Percentiles rank a stretch among this genome's conserved stretches.
Evolutionary conservation across 2,329 filamentous ascomycete genomes (phyloP).

Genomic region (Aschersonia sp.): DNA sequence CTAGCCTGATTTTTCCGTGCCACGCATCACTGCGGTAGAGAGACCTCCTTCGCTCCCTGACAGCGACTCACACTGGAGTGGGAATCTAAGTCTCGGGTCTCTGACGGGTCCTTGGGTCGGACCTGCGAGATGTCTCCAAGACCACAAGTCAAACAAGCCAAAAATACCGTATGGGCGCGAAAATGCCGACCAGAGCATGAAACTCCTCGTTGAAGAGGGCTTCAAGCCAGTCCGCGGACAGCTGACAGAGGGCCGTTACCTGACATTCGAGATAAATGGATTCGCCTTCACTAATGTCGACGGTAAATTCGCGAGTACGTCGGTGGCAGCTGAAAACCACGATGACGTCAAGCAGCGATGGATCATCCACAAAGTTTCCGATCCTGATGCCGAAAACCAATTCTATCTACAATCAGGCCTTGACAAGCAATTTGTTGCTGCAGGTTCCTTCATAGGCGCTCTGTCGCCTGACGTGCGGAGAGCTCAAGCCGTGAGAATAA

Average conservation of each 20-base stretch:
- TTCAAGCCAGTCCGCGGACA: conserved; percentile 36
- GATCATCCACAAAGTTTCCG: conserved; percentile 26
- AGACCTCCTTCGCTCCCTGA: conserved; percentile 3
- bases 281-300: conserved; percentile 21
- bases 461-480: conserved; percentile 3
- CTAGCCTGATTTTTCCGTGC: conserved; percentile 5
- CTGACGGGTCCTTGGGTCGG: conserved; percentile 8
- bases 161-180: conserved; percentile 5
- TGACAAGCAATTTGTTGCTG: conserved; percentile 21
- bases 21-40: conserved; percentile 1
- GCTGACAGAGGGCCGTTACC: conserved; percentile 37
- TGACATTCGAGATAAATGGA: conserved; percentile 30
- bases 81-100: conserved; percentile 7
- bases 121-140: conserved; percentile 6
- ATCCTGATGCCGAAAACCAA: conserved; percentile 9
- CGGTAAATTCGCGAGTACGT: conserved; percentile 8
- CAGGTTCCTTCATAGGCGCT: conserved; percentile 16
- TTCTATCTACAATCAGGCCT: conserved; percentile 12
- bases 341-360: conserved; percentile 28
- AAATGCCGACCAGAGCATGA: conserved; percentile 66
- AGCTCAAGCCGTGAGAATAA: conserved; percentile 5
- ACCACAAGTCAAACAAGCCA: conserved; percentile 3
- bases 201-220: conserved; percentile 48
- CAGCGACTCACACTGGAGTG: conserved; percentile 2
- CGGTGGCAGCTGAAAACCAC: conserved; percentile 15